A percentile compares a stretch with the other conserved stretches of the same genome.
phyloP scores from a whole-genome alignment of 495 filamentous ascomycete genomes.

The Penicillium paradoxum region DNA sequence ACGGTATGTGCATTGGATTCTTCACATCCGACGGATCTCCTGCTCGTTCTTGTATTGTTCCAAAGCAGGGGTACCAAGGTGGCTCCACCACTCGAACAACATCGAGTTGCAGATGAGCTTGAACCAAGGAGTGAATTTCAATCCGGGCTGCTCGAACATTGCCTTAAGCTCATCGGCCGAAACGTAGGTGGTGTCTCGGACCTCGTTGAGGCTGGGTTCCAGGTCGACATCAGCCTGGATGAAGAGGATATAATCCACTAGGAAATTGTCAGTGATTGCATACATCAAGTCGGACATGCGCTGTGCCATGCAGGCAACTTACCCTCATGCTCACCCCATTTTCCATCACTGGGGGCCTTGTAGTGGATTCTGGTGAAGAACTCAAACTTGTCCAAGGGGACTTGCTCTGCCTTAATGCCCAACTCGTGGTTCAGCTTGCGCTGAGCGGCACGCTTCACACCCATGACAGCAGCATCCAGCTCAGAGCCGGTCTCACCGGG shows the following conservation, averaged over 20 bases:
- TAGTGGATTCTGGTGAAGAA: constrained; percentile 98
- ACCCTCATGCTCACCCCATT: constrained; percentile 99
- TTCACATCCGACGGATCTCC: constrained; percentile 81
- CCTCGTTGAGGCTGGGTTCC: constrained; percentile 79
- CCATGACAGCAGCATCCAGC: constrained; percentile 70
- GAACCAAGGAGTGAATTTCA: constrained; percentile 98
- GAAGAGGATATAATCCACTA: constrained; percentile 99
- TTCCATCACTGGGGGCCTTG: constrained; percentile 91
- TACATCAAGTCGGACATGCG: not conserved
- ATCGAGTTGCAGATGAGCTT: constrained; percentile 97
- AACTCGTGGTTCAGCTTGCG: constrained; percentile 93
- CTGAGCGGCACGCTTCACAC: constrained; percentile 85
- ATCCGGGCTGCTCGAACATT: constrained; percentile 73
- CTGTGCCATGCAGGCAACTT: constrained; percentile 28
- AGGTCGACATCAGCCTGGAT: constrained; percentile 91
- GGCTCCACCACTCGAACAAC: constrained; percentile 98
- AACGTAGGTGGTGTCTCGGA: constrained; percentile 76
- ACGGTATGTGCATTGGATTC: not conserved
- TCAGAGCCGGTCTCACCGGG: constrained; percentile 85
- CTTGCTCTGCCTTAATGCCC: constrained; percentile 83
- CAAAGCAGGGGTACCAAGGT: constrained; percentile 67
- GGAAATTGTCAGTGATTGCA: constrained; percentile 7
- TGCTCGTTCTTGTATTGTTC: constrained; percentile 84
- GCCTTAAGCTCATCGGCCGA: constrained; percentile 73
- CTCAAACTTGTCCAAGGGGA: constrained; percentile 85